These are phyloP conservation scores for Eragrostis curvula DNA, from an alignment of 176 grass and related monocot genomes.

Conservation along the genomic window DNA sequence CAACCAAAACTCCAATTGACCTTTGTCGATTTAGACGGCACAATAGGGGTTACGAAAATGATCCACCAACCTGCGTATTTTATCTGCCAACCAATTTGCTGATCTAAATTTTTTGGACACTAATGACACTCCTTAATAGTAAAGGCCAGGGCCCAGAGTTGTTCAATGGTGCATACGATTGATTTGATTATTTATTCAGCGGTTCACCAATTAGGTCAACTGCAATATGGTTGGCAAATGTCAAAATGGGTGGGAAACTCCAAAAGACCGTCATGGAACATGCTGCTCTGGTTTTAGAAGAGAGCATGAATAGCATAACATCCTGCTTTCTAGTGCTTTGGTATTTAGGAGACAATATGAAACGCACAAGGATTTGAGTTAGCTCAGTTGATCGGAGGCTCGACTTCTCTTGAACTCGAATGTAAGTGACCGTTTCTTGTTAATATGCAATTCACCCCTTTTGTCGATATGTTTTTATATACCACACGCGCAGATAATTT, in stretches of 20 bases:
- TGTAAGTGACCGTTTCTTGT: neutral
- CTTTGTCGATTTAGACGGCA: neutral
- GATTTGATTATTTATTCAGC: neutral
- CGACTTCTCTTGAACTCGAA: no score
- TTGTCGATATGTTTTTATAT: no score
- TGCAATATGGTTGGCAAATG: neutral
- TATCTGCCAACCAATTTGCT: neutral
- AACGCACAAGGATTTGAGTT: neutral
- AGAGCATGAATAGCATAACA: neutral
- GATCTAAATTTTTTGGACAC: neutral
- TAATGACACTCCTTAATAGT: neutral
- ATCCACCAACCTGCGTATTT: slow-evolving; percentile 10
- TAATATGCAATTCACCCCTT: no score
- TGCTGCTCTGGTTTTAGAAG: neutral
- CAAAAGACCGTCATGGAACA: neutral
- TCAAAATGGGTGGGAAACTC: neutral
- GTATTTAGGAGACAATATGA: neutral
- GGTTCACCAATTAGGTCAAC: neutral
- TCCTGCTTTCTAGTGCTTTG: neutral
- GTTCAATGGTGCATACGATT: neutral
- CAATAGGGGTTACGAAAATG: neutral
- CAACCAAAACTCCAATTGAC: slow-evolving; percentile 13
- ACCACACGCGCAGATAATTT: no score
- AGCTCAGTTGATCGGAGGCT: neutral
- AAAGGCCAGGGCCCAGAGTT: neutral